Base-by-base conservation (phyloP, 208 protist species). In the Leishmania tropica region DNA sequence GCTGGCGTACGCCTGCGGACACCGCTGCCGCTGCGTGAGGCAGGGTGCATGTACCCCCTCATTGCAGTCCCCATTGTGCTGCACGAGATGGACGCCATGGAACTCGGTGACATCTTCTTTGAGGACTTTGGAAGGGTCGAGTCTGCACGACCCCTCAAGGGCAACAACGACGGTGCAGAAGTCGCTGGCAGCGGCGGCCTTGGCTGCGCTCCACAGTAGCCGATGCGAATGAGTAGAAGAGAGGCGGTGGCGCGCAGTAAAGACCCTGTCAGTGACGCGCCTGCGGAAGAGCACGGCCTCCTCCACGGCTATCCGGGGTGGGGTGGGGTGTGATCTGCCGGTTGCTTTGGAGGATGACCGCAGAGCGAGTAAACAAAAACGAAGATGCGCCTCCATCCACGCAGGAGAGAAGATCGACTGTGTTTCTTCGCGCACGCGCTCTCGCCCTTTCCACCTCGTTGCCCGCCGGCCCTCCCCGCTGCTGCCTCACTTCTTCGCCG, bases 41-140 rank as follows among this genome's bases (percentile, higher is more conserved):
- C 92, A 19, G 91, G 92, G 17, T 97, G 94, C 85, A 95, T 95
- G 88, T 96, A 96, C 78, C 94, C 91, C 0, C 90, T 97, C 28
- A 85, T 96, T 24, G 92, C 89, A 17, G 68, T 79, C 51, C 91
- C 91, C 2, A 80, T 96, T 54, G 78, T 96, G 24, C 76, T 96
- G 45, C 82, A 88, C 76, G 92, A 95, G 72, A 83, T 95, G 85
- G 90, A 96, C 40, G 91, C 91, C 40, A 88, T 89, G 86, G 90
- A 89, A 62, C 84, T 97, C 15, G 92, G 94, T 10, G 68, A 88
- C 31, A 62, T 83, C 62, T 81, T 96, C 75, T 97, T 97, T 54
- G 94, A 96, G 54, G 85, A 96, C 64, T 97, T 97, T 75, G 91
- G 94, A 35, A 92, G 89, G 81, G 35, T 35, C 0, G 21, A 76